A percentile compares a stretch with the other conserved stretches of the same genome.
Evolutionary conservation across 306 rosid genomes (phyloP).

Genomic region (Carpinus fangiana): DNA sequence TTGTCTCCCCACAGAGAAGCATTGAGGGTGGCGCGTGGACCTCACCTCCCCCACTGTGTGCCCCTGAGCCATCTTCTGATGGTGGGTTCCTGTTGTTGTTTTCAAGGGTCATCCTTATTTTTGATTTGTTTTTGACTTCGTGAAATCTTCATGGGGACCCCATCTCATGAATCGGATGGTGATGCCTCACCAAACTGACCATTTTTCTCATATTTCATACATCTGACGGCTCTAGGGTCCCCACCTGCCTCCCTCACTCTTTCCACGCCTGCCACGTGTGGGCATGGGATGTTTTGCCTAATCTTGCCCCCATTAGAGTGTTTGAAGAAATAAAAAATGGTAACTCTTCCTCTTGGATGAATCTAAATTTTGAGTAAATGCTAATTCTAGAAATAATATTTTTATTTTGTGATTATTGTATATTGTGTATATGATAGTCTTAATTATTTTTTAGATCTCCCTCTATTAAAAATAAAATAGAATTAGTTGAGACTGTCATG

Average conservation of each 20-base stretch:
- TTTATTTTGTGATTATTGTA: too few species aligned
- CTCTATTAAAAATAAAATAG: too few species aligned
- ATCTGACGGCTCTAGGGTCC: slow-evolving; percentile 11
- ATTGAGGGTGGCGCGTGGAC: neutral
- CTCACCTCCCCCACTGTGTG: neutral
- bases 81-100: neutral
- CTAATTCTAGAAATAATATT: too few species aligned
- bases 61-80: neutral
- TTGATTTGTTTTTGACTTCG: slow-evolving; percentile 19
- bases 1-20: neutral
- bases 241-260: slow-evolving; percentile 20
- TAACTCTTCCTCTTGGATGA: too few species aligned
- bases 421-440: too few species aligned
- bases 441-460: too few species aligned
- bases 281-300: neutral
- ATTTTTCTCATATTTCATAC: slow-evolving; percentile 17
- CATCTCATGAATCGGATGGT: neutral
- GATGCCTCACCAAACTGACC: neutral
- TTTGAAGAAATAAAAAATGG: neutral
- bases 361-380: too few species aligned
- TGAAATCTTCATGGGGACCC: slow-evolving; percentile 6
- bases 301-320: neutral
- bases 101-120: neutral
- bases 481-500: too few species aligned
- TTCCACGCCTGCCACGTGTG: slow-evolving; percentile 27